Evolutionary conservation across 495 filamentous ascomycete genomes (phyloP), one percentile per base, ranked within the genome.

Genomic region (Stereocaulon alpinum): DNA sequence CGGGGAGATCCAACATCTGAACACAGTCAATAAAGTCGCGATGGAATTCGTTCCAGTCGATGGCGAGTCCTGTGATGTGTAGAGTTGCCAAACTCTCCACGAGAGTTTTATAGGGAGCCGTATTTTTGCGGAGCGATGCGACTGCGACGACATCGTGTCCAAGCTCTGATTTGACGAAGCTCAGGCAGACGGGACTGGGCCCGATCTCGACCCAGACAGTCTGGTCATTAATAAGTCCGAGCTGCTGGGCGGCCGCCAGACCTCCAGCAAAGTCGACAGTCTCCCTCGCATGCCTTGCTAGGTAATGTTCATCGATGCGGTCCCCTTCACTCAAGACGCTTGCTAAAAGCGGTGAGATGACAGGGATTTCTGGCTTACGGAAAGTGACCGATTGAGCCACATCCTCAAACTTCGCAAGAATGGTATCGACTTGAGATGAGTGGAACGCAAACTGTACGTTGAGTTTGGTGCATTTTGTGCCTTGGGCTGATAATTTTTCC

Each of bases 391-490:
- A 72, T 40, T 69, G 70, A 2, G 84, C 84, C 41, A 83, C 65
- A 3, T 72, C 69, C 60, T 86, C 82, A 45, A 91, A 87, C 0
- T 78, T 75, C 6, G 84, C 78, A 6, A 91, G 70, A 22, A 93
- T 86, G 24, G 84, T 77, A n/a, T 91, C 85, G 27, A 92, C 82
- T 64, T 92, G 89, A 0, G 81, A 75, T 5, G 88, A 87, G 69
- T 94, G 89, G 77, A 90, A 93, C 15, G 88, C 89, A 58, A 83
- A 91, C 34, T 86, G 85, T 15, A 91, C 81, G 40, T 82, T 80
- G 4, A 93, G 76, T 61, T 81, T 82, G 0, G 80, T 87, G 64
- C 77, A 83, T 68, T 87, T 90, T 66, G 86, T 77, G 2, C 78
- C 77, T 49, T 74, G 71, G 20, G 69, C 73, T 14, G 70, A 66